A percentile compares a stretch with the other conserved stretches of the same genome.
Conservation (phyloP, 331 rosid species). For the Pyracantha coccinea region DNA sequence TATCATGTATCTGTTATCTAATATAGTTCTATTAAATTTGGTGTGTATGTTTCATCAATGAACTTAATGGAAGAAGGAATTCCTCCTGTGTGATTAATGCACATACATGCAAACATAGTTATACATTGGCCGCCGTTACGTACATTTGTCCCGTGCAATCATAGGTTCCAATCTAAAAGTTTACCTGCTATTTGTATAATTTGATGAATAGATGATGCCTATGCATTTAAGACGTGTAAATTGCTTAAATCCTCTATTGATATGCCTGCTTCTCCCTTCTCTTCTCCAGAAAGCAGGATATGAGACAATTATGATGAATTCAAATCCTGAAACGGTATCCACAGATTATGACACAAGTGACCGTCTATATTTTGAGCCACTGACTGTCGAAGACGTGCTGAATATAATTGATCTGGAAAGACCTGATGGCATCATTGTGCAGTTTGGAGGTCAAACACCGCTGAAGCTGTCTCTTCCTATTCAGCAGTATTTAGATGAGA, state of each 20-base stretch:
- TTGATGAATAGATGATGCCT: background rate
- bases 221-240: background rate
- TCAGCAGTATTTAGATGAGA: constrained; percentile 74
- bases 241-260: background rate
- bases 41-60: background rate
- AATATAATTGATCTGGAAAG: constrained; percentile 88
- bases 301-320: constrained; percentile 97
- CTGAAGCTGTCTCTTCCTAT: constrained; percentile 83
- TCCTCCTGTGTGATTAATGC: background rate
- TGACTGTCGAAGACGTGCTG: constrained; percentile 79
- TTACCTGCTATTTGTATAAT: background rate
- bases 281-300: constrained; percentile 78
- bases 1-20: background rate
- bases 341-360: constrained; percentile 99
- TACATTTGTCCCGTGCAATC: background rate
- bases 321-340: constrained; percentile 98
- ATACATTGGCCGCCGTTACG: background rate
- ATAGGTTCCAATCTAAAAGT: background rate
- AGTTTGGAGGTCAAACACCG: constrained; percentile 99
- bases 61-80: background rate
- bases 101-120: background rate
- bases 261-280: background rate
- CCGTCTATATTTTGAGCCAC: constrained; percentile 88
- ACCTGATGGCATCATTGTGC: constrained; percentile 98
- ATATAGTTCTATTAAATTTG: background rate